Base-by-base conservation (phyloP, 2,329 filamentous ascomycete genomes). In the Pseudogymnoascus sp. region DNA sequence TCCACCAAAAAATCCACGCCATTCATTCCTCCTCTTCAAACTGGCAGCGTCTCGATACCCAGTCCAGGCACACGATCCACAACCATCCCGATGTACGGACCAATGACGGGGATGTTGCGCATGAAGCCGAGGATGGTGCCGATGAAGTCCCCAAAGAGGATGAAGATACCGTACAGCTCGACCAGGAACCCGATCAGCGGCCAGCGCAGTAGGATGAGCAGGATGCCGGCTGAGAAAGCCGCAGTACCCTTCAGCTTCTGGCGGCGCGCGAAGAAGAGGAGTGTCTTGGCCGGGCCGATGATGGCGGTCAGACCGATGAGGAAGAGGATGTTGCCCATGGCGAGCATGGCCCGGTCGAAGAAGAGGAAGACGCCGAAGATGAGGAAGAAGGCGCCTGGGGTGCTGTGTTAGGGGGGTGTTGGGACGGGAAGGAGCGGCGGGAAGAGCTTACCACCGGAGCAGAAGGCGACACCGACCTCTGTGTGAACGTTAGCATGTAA, bases 311-410 rank as follows among this genome's bases (percentile, higher is more conserved):
- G 86, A 76, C 95, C 95, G 79, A 96, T 91, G 63, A 99, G 86
- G 83, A 99, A 98, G 76, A 99, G 92, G 77, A 99, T 96, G 75
- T 98, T 98, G 79, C 95, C 95, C 95, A 98, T 98, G 70, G 93
- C 93, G 64, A 99, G 86, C 91, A 98, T 93, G 73, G 95, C 91
- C 69, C 95, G 87, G 79, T 99, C 95, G 80, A 99, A 99, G 81
- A 99, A 98, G 78, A 99, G 85, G 78, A 99, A 83, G 8, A 99
- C 91, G 66, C 95, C 95, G 74, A 92, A 90, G 74, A 97, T 85
- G 64, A 99, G 85, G 82, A 99, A 99, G 81, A 98, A 88, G 69
- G 90, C 92, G 77, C 93, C 93, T 96, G 75, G 64, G 66, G 45
- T n/a, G 66, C 63, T 57, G 28, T 36, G 36, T 61, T 60, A 60